These are phyloP conservation scores for Ceriops decandra DNA, from an alignment of 345 rosid genomes.

Conservation along the genomic window DNA sequence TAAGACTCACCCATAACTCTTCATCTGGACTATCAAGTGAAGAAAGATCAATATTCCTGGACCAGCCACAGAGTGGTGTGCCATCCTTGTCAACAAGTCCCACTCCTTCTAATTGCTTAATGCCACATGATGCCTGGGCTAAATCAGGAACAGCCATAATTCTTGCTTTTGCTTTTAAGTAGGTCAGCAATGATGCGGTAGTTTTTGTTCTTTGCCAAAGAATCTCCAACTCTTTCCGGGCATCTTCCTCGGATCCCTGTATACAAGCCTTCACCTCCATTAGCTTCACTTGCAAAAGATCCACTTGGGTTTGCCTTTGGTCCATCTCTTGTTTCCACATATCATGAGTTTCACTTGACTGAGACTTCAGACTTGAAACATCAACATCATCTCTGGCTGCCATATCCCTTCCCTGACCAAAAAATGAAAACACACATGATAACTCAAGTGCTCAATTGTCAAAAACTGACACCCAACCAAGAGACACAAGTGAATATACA, in stretches of 20 bases:
- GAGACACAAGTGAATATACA: not conserved
- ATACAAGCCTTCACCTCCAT: conserved; percentile 55
- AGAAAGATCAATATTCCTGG: conserved; percentile 46
- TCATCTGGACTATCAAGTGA: conserved; percentile 42
- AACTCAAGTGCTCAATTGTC: not conserved
- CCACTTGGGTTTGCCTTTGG: conserved; percentile 48
- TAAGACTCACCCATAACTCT: conserved; percentile 42
- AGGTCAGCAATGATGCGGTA: conserved; percentile 48
- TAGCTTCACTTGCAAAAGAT: conserved; percentile 57
- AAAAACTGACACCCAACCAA: not conserved
- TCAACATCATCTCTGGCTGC: conserved; percentile 49
- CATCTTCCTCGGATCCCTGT: conserved; percentile 59
- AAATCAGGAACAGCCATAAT: conserved; percentile 60
- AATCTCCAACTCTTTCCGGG: conserved; percentile 58
- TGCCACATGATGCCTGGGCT: conserved; percentile 52
- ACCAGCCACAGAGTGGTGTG: conserved; percentile 45
- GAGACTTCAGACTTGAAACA: conserved; percentile 37
- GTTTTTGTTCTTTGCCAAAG: conserved; percentile 62
- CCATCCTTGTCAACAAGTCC: conserved; percentile 56
- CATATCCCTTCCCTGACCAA: conserved; percentile 42
- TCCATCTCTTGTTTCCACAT: conserved; percentile 57
- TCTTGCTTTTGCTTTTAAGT: conserved; percentile 69
- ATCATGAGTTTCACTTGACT: conserved; percentile 39
- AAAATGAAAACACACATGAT: not conserved
- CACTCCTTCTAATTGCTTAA: conserved; percentile 47